phyloP scores from a whole-genome alignment of 345 rosid genomes.

The Dimocarpus longan region DNA sequence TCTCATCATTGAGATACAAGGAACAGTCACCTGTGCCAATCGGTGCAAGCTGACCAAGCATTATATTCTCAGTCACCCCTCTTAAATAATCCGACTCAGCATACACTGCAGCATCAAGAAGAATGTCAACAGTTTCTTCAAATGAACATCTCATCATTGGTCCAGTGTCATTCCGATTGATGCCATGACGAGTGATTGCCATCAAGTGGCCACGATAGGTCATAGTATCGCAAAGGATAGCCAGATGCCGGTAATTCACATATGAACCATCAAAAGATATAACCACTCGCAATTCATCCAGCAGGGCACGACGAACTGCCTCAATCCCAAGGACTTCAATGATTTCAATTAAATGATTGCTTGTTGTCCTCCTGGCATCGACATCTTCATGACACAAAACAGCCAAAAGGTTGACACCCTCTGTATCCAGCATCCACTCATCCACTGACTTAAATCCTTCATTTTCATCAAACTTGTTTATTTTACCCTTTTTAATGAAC shows the following conservation, averaged over 20 bases:
- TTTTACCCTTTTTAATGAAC: slow-evolving; percentile 79
- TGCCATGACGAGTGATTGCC: slow-evolving; percentile 99
- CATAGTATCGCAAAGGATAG: slow-evolving; percentile 97
- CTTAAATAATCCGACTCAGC: slow-evolving; percentile 83
- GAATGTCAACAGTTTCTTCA: slow-evolving; percentile 98
- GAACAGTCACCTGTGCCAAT: slow-evolving; percentile 93
- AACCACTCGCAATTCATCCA: slow-evolving; percentile 94
- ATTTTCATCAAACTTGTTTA: slow-evolving; percentile 74
- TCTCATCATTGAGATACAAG: slow-evolving; percentile 89
- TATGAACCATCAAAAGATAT: slow-evolving; percentile 98
- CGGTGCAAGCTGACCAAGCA: slow-evolving; percentile 98
- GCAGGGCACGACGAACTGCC: slow-evolving; percentile 90
- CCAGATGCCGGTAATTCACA: slow-evolving; percentile 95
- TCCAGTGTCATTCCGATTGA: slow-evolving; percentile 94
- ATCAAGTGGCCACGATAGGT: slow-evolving; percentile 97
- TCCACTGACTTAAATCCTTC: slow-evolving; percentile 81
- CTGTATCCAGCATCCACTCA: slow-evolving; percentile 99
- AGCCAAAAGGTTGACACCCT: slow-evolving; percentile 96
- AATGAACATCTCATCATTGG: slow-evolving; percentile 98
- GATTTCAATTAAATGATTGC: slow-evolving; percentile 94
- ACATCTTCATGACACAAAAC: slow-evolving; percentile 96
- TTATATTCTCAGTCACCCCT: slow-evolving; percentile 96
- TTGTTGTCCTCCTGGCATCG: slow-evolving; percentile 86
- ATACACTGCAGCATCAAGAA: slow-evolving; percentile 95
- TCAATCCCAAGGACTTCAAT: slow-evolving; percentile 98